phyloP scores from a whole-genome alignment of 2,329 filamentous ascomycete genomes.

The Corinectria fuckeliana region DNA sequence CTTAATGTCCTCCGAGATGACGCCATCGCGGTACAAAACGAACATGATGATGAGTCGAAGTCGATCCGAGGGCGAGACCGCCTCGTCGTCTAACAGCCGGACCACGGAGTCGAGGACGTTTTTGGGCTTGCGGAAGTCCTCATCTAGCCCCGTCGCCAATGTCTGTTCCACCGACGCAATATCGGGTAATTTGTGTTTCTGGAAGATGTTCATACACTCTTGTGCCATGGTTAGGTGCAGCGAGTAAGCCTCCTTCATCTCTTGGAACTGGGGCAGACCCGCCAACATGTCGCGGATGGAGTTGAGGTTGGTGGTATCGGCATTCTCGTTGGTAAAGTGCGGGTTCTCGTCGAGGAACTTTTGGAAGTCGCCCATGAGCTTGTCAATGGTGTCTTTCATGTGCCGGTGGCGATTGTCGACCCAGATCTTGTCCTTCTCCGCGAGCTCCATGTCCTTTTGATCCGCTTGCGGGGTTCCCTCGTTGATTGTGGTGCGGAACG shows the following conservation, averaged over 20 bases:
- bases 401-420: constrained; percentile 91
- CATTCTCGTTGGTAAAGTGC: constrained; percentile 81
- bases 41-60: constrained; percentile 87
- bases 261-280: constrained; percentile 90
- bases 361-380: constrained; percentile 89
- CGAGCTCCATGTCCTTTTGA: constrained; percentile 89
- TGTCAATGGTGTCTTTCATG: constrained; percentile 98
- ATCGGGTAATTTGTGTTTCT: constrained; percentile 83
- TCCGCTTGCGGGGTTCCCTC: constrained; percentile 73
- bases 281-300: constrained; percentile 98
- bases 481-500: constrained; percentile 81
- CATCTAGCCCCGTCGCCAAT: constrained; percentile 89
- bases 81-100: constrained; percentile 85
- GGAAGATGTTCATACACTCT: constrained; percentile 94
- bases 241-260: constrained; percentile 94
- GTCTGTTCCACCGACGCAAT: constrained; percentile 89
- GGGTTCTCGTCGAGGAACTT: constrained; percentile 91
- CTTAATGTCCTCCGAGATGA: constrained; percentile 82
- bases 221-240: constrained; percentile 96
- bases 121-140: constrained; percentile 90
- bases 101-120: constrained; percentile 86
- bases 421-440: constrained; percentile 93
- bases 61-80: constrained; percentile 74
- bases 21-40: constrained; percentile 82
- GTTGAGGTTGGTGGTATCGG: constrained; percentile 78